Conservation (phyloP, 306 rosid genomes). For the Mucuna pruriens region DNA sequence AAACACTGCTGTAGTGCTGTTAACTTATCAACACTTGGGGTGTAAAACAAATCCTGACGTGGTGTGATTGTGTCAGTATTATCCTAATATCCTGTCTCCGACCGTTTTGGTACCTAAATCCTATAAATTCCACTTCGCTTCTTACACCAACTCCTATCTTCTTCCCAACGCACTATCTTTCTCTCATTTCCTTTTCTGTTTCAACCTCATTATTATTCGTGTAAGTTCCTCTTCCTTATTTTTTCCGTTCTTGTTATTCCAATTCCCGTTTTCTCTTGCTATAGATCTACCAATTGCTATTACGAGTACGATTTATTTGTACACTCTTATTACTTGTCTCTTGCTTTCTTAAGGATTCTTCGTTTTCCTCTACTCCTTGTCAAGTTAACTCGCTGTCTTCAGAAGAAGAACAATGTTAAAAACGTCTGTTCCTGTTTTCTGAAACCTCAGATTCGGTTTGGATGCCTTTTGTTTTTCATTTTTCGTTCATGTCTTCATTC, state of each 20-base stretch:
- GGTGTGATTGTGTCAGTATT: constrained; percentile 36
- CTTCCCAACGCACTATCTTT: neutral
- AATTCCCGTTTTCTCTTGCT: neutral
- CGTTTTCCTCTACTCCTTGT: constrained; percentile 1
- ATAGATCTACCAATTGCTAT: constrained; percentile 37
- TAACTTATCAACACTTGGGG: neutral
- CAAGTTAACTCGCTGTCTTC: neutral
- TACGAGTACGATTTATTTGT: neutral
- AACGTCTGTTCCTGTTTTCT: constrained; percentile 8
- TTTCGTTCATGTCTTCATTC: neutral
- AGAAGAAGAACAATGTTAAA: neutral
- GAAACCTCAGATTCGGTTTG: constrained; percentile 15
- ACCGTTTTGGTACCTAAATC: constrained; percentile 20
- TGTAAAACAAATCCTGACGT: constrained; percentile 29
- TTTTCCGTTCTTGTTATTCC: neutral
- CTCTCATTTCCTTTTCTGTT: neutral
- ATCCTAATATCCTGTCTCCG: constrained; percentile 37
- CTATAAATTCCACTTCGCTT: constrained; percentile 36
- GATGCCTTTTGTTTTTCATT: neutral
- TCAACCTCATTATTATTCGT: neutral
- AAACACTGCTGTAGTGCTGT: neutral
- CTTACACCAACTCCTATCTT: neutral
- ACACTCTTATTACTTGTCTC: neutral
- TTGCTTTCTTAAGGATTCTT: neutral
- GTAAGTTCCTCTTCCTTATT: constrained; percentile 27